Base-by-base conservation (phyloP, 2,329 filamentous ascomycete species). In the Botrytis elliptica region DNA sequence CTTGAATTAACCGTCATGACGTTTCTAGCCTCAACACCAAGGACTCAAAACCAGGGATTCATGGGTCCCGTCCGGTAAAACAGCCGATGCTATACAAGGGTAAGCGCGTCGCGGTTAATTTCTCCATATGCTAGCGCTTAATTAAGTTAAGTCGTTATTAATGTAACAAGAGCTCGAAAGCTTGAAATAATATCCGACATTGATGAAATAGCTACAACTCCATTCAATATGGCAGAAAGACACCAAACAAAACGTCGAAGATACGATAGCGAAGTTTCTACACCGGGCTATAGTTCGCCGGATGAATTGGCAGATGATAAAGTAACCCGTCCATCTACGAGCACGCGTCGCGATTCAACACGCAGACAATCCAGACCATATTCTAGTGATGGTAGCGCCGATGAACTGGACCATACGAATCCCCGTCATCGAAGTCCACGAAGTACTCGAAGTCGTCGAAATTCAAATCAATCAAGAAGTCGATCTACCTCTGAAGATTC, bases 271-370 rank as follows among this genome's bases (percentile, higher is more conserved):
- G 79, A 80, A 69, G 81, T 80, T 69, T 82, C 83, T 77, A 83
- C 83, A 14, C 82, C 83, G 16, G 81, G 81, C 52, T 84, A 85
- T 78, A 83, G 82, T 74, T 85, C 84, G 49, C 84, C 87, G 12
- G 86, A 88, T 74, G 85, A 86, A 71, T 71, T 77, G 46, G 76
- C 57, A 36, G 76, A 77, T 12, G 64, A 80, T 83, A 74, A 82
- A 80, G 46, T 81, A 77, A 75, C 83, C 70, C 77, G 77, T 67
- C 77, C 77, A 49, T 84, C 77, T 77, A 81, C 73, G 36, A 76
- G 66, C 40, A 62, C 71, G n/a, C 76, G 76, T 20, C 75, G 75
- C 52, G 77, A 79, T 63, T 77, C 76, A 46, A 65, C 52, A 25
- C 73, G 72, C 38, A 76, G 78, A 44, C 71, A 77, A 46, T 73